Conservation (phyloP, 805 yeast species). For the Yarrowia hollandica region DNA sequence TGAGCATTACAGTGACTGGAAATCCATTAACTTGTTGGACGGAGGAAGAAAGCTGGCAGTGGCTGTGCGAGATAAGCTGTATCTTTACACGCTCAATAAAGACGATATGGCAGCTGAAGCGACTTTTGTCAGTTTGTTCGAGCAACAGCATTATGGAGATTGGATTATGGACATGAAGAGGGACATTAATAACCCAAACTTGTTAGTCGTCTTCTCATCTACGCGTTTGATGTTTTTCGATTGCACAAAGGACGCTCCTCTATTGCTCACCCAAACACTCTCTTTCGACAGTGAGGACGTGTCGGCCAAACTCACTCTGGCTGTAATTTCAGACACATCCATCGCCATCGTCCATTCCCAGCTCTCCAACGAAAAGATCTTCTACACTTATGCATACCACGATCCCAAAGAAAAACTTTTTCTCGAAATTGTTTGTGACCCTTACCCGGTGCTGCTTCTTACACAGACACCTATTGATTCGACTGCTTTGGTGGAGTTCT, state of each 20-base stretch:
- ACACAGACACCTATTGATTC: constrained; percentile 12
- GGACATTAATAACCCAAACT: not conserved
- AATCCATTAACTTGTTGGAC: not conserved
- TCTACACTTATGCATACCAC: not conserved
- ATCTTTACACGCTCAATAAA: not conserved
- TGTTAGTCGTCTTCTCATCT: not conserved
- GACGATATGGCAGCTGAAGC: not conserved
- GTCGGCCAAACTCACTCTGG: not conserved
- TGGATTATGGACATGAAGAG: not conserved
- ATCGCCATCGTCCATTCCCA: constrained; percentile 7
- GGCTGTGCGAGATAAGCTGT: not conserved
- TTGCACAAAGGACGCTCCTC: not conserved
- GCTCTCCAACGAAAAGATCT: not conserved
- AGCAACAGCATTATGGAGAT: not conserved
- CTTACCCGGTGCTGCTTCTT: not conserved
- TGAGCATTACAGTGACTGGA: constrained; percentile 13
- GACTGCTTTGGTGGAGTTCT: not conserved
- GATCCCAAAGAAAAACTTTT: not conserved
- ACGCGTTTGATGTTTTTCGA: not conserved
- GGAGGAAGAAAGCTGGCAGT: not conserved
- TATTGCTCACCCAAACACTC: not conserved
- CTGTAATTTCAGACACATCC: not conserved
- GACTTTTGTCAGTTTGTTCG: not conserved
- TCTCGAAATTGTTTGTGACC: not conserved
- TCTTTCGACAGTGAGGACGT: not conserved